Evolutionary conservation across 352 stramenopile species (phyloP).

Genomic region (Peronospora destructor): DNA sequence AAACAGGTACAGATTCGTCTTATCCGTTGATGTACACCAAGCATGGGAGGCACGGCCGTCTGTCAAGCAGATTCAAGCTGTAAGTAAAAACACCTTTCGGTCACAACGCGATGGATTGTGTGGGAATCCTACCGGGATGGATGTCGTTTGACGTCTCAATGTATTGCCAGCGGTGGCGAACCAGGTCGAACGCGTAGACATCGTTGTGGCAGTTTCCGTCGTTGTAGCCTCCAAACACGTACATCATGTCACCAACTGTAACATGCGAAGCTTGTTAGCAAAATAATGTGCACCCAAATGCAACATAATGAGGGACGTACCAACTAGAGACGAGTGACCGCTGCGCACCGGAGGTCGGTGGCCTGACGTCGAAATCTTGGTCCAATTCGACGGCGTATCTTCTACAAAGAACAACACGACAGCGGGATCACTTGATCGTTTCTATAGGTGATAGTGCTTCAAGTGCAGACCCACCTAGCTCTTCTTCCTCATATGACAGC

Average conservation of each 20-base stretch:
- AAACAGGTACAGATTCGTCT: slow-evolving; percentile 75
- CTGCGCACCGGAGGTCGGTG: slow-evolving; percentile 65
- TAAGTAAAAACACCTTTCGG: slow-evolving; percentile 4
- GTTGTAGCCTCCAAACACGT: slow-evolving; percentile 81
- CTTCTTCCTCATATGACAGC: slow-evolving; percentile 53
- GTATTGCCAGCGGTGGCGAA: slow-evolving; percentile 71
- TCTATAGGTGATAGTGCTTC: not conserved
- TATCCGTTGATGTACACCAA: slow-evolving; percentile 65
- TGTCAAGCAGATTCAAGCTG: slow-evolving; percentile 8
- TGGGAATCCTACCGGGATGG: slow-evolving; percentile 38
- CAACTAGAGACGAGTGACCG: slow-evolving; percentile 71
- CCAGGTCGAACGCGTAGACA: slow-evolving; percentile 73
- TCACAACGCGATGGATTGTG: not conserved
- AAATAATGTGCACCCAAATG: not conserved
- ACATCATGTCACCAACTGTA: slow-evolving; percentile 70
- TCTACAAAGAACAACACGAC: slow-evolving; percentile 22
- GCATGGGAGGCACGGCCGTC: slow-evolving; percentile 70
- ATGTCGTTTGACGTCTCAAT: slow-evolving; percentile 73
- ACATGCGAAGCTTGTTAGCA: slow-evolving; percentile 7
- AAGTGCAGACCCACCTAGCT: slow-evolving; percentile 29
- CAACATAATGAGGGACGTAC: slow-evolving; percentile 25
- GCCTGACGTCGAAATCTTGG: slow-evolving; percentile 60
- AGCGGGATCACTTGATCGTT: not conserved
- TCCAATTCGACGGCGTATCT: slow-evolving; percentile 60
- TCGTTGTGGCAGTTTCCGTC: slow-evolving; percentile 83